A percentile compares a stretch with the other conserved stretches of the same genome.
phyloP scores from a whole-genome alignment of 2,329 filamentous ascomycete genomes.

The Botryotinia globosa region DNA sequence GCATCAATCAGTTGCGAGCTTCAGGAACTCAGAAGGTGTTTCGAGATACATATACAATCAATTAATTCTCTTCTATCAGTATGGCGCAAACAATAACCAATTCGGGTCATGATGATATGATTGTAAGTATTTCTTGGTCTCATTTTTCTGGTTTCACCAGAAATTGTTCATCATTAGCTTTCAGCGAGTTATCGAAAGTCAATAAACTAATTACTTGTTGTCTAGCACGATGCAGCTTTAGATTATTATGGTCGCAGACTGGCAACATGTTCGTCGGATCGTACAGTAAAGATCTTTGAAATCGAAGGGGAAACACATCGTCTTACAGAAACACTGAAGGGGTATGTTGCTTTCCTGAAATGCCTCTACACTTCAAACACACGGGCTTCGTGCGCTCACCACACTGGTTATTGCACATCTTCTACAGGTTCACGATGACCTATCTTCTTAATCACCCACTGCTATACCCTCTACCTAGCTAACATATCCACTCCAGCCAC shows the following conservation, averaged over 20 bases:
- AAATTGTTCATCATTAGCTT: not conserved
- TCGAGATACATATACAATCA: slow-evolving; percentile 12
- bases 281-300: slow-evolving; percentile 99
- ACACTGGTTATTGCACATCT: not conserved
- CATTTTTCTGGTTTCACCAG: not conserved
- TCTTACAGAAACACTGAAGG: slow-evolving; percentile 88
- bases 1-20: slow-evolving; percentile 14
- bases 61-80: slow-evolving; percentile 27
- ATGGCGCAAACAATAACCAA: slow-evolving; percentile 79
- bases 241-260: slow-evolving; percentile 97
- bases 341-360: slow-evolving; percentile 51
- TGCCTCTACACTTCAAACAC: not conserved
- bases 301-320: slow-evolving; percentile 90
- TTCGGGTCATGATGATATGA: slow-evolving; percentile 97
- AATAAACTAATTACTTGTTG: not conserved
- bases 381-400: not conserved
- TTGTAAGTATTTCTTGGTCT: slow-evolving; percentile 57
- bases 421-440: not conserved
- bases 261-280: slow-evolving; percentile 95
- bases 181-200: not conserved
- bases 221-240: slow-evolving; percentile 90
- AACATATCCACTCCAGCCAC: slow-evolving; percentile 56
- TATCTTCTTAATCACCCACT: not conserved
- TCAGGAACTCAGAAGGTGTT: not conserved
- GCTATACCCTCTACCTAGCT: not conserved